Evolutionary conservation across 768 basidiomycete species (phyloP), one percentile per base, ranked within the genome.

Genomic region (Phanerochaete carnosa): DNA sequence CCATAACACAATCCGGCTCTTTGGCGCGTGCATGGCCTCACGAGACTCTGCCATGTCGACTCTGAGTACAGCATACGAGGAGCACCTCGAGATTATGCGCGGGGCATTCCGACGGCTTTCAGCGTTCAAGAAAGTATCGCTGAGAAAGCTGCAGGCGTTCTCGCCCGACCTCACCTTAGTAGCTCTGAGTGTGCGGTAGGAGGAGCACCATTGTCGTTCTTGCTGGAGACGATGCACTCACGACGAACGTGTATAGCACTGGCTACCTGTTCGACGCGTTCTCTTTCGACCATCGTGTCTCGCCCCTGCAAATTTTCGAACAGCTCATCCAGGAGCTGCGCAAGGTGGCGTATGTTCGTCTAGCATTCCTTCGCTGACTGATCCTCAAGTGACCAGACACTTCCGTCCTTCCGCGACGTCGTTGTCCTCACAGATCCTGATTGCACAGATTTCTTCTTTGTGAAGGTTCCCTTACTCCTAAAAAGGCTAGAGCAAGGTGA

Each of bases 361-460:
- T 37, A 50, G 15, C 2, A 43, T 29, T 49, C n/a, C 16, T 51
- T 37, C 57, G 37, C 51, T 28, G 8, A n/a, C 55, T 26, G 25
- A 57, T 35, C n/a, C 23, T 23, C 32, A 15, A n/a, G n/a, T 53
- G 28, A 39, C 12, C 32, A 65, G 63, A 49, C 68, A 62, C 66
- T 62, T 45, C 11, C 67, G 8, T 46, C 63, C 19, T 88, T 87
- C 69, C 39, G 66, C 11, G 57, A 71, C 37, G 70, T 87, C 29
- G 58, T 76, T 33, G 75, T 83, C 63, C 60, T 84, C 47, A 76
- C 80, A 49, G 83, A 87, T 28, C 60, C 76, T 12, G 53, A 65
- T 32, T 77, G 80, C 3, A 71, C 75, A 15, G 86, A 88, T 64
- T 80, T 82, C 1, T 85, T 88, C 68, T 75, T 87, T 59, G 76